Evolutionary conservation across 805 yeast genomes (phyloP).

Genomic region (Wickerhamomyces strasburgensis): DNA sequence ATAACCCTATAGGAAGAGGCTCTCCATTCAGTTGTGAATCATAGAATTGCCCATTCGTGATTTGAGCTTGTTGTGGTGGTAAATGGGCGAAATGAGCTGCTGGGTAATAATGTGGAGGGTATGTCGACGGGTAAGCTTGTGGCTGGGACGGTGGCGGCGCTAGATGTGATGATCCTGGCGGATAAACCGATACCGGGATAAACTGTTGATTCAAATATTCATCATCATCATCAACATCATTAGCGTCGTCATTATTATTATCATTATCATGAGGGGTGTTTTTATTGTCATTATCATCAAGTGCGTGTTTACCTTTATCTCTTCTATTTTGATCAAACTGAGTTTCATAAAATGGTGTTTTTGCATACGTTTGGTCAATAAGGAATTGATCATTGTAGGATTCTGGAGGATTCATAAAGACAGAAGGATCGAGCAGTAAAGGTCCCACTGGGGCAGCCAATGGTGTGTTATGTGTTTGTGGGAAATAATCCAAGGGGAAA

Average conservation of each 20-base stretch:
- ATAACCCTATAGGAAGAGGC: constrained; percentile 1
- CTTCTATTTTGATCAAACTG: constrained; percentile 11
- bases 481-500: constrained; percentile 68
- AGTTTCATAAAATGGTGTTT: constrained; percentile 28
- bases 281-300: not conserved
- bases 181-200: constrained; percentile 6
- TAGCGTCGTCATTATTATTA: constrained; percentile 1
- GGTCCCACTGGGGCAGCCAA: not conserved
- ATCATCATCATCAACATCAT: constrained; percentile 5
- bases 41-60: constrained; percentile 26
- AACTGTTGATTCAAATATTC: not conserved
- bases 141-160: constrained; percentile 1
- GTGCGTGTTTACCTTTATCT: not conserved
- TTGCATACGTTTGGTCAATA: constrained; percentile 47
- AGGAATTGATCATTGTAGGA: constrained; percentile 40
- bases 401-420: constrained; percentile 31
- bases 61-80: constrained; percentile 10
- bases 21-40: constrained; percentile 18
- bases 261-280: not conserved
- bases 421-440: constrained; percentile 24
- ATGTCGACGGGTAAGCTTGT: constrained; percentile 1
- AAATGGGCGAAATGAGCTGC: too few relatives aligned
- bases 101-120: constrained; percentile 3
- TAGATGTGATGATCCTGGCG: not conserved
- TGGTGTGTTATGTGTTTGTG: constrained; percentile 27